Percentiles rank a stretch among this genome's conserved stretches.
Evolutionary conservation across 257 asterid genomes (phyloP).

Genomic region (Solanum appendiculatum): DNA sequence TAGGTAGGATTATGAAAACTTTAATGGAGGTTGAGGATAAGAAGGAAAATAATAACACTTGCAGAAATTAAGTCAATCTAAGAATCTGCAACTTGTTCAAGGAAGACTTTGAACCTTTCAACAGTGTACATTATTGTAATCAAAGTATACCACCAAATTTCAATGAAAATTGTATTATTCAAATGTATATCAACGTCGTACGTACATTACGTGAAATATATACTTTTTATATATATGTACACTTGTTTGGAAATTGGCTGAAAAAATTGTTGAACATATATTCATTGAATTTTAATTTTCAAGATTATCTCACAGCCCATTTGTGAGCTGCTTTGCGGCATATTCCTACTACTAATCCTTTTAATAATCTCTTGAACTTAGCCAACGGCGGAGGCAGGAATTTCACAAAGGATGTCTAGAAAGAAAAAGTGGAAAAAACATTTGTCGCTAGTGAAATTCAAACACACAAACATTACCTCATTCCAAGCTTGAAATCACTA

Average conservation of each 20-base stretch:
- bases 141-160: not conserved
- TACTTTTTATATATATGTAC: not conserved
- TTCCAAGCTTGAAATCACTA: too few relatives aligned
- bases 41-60: not conserved
- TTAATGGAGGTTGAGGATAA: not conserved
- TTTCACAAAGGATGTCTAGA: too few relatives aligned
- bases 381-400: too few relatives aligned
- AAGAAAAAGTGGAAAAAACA: too few relatives aligned
- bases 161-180: not conserved
- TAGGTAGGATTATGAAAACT: not conserved
- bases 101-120: not conserved
- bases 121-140: not conserved
- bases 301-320: too few relatives aligned
- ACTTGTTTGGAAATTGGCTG: not conserved
- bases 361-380: too few relatives aligned
- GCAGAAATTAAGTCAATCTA: not conserved
- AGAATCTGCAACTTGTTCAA: not conserved
- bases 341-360: too few relatives aligned
- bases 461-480: too few relatives aligned
- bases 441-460: too few relatives aligned
- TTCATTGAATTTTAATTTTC: too few relatives aligned
- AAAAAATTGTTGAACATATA: too few relatives aligned
- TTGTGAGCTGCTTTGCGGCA: too few relatives aligned
- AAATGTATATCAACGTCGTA: not conserved
- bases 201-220: not conserved